These are phyloP conservation scores for Pistacia integerrima DNA, from an alignment of 345 rosid genomes.

Conservation along the genomic window DNA sequence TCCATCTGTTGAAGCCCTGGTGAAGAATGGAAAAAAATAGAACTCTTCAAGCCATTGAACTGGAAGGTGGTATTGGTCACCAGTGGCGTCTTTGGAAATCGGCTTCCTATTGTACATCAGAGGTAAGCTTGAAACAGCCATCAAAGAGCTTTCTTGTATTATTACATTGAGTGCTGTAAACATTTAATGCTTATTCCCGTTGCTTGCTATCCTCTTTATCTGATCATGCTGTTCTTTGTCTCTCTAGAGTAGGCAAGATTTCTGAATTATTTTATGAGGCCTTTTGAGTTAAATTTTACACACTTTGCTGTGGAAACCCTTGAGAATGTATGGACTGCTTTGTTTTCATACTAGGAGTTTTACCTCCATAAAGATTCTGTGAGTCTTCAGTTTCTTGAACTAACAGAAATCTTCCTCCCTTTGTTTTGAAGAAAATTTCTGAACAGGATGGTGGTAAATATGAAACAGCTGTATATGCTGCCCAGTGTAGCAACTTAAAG, in stretches of 20 bases:
- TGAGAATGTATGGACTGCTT: not conserved
- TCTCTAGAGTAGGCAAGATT: not conserved
- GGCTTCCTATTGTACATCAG: conserved; percentile 95
- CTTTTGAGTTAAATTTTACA: conserved; percentile 30
- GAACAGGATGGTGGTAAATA: conserved; percentile 81
- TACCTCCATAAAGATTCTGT: not conserved
- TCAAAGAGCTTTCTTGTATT: not conserved
- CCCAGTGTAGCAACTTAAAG: conserved; percentile 86
- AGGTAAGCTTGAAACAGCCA: conserved; percentile 45
- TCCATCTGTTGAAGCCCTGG: conserved; percentile 83
- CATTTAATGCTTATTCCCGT: not conserved
- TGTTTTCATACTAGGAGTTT: not conserved
- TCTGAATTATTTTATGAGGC: conserved; percentile 3
- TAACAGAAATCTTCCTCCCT: conserved; percentile 17
- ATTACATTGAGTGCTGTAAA: not conserved
- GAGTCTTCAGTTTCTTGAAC: not conserved
- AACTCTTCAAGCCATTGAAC: conserved; percentile 87
- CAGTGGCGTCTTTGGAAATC: conserved; percentile 95
- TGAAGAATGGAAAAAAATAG: conserved; percentile 81
- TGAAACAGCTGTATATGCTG: conserved; percentile 89
- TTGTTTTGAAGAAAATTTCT: conserved; percentile 71
- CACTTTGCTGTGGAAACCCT: conserved; percentile 6
- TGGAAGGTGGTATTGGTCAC: conserved; percentile 87
- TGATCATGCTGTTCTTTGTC: not conserved
- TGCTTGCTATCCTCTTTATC: not conserved